A percentile compares a stretch with the other conserved stretches of the same genome.
Conservation (phyloP, 768 basidiomycete species). For the Boletus sp. region DNA sequence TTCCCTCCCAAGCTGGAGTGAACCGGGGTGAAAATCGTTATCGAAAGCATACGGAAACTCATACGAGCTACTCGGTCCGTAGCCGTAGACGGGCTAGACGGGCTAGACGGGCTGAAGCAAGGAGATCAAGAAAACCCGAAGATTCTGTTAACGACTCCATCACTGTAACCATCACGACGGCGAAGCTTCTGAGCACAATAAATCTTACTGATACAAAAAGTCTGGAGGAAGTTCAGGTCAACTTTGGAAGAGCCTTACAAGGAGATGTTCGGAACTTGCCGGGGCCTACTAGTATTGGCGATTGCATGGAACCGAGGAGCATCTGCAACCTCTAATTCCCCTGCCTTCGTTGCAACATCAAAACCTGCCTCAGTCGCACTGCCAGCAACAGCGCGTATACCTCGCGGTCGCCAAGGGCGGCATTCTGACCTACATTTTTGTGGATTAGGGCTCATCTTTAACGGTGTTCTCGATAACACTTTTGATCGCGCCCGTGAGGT, state of each 20-base stretch:
- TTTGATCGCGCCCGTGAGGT: slow-evolving; percentile 14
- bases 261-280: slow-evolving; percentile 24
- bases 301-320: slow-evolving; percentile 18
- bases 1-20: neutral
- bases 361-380: slow-evolving; percentile 14
- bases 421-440: slow-evolving; percentile 10
- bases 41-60: neutral
- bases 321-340: slow-evolving; percentile 10
- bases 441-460: slow-evolving; percentile 1
- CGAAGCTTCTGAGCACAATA: slow-evolving; percentile 23
- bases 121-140: slow-evolving; percentile 2
- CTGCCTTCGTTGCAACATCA: slow-evolving; percentile 23
- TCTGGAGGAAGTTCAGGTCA: slow-evolving; percentile 21
- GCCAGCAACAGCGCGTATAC: neutral
- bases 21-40: neutral
- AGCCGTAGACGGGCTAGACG: neutral
- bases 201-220: slow-evolving; percentile 26
- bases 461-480: slow-evolving; percentile 12
- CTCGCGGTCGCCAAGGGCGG: slow-evolving; percentile 9
- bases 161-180: slow-evolving; percentile 29
- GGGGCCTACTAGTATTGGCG: slow-evolving; percentile 8
- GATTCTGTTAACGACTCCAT: slow-evolving; percentile 7
- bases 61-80: neutral
- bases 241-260: slow-evolving; percentile 9
- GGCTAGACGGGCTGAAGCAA: neutral